Percentiles rank a stretch among this genome's conserved stretches.
These are phyloP conservation scores for Ganoderma resinaceum DNA, from an alignment of 1,284 basidiomycete genomes.

Conservation along the genomic window DNA sequence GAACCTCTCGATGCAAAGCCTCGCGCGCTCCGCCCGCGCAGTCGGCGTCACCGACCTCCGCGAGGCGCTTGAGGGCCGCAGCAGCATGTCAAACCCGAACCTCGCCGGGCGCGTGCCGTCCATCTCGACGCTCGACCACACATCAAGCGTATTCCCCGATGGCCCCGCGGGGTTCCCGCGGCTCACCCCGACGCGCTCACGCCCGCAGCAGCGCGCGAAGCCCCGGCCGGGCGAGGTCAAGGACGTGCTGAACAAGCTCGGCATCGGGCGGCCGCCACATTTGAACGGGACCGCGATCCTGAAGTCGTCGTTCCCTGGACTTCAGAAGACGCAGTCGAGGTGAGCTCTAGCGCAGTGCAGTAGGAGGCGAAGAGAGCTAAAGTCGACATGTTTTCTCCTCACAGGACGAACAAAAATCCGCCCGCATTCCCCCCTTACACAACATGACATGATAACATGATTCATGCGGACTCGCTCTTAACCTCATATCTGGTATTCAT, in stretches of 20 bases:
- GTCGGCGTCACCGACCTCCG: constrained; percentile 88
- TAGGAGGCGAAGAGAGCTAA: background rate
- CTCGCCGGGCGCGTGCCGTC: constrained; percentile 63
- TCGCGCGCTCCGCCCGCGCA: constrained; percentile 75
- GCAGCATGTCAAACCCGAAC: constrained; percentile 79
- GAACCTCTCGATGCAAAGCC: constrained; percentile 83
- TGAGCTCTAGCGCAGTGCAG: constrained; percentile 35
- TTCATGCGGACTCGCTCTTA: background rate
- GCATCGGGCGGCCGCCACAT: constrained; percentile 69
- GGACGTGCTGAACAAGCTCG: constrained; percentile 78
- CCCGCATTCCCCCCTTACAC: constrained; percentile 28
- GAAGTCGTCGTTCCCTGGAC: constrained; percentile 70
- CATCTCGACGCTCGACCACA: constrained; percentile 76
- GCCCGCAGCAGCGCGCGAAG: constrained; percentile 53
- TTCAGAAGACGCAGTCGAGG: constrained; percentile 50
- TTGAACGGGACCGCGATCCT: constrained; percentile 56
- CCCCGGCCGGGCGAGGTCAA: constrained; percentile 74
- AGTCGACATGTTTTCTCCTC: background rate
- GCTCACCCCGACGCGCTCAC: constrained; percentile 54
- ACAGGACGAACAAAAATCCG: constrained; percentile 14
- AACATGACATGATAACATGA: constrained; percentile 1
- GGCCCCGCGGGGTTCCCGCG: constrained; percentile 46
- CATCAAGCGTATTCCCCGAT: constrained; percentile 55
- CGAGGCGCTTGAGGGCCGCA: constrained; percentile 85
- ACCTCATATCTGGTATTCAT: background rate